Percentiles rank a stretch among this genome's conserved stretches.
Conservation (phyloP, 768 basidiomycete genomes). For the Phylloporus rhodoxanthus region DNA sequence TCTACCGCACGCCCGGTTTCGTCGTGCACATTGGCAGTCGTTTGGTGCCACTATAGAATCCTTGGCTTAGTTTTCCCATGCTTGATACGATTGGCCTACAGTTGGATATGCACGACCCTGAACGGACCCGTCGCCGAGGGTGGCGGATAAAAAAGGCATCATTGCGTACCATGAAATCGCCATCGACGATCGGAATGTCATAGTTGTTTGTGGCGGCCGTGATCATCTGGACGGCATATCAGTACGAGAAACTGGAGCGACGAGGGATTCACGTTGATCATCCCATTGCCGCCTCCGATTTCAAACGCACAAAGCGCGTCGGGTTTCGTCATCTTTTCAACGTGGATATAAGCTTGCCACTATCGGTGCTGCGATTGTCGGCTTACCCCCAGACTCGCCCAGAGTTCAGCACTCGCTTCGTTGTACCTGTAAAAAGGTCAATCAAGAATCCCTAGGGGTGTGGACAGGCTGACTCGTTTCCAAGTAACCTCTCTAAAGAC, state of each 20-base stretch:
- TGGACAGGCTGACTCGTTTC: constrained; percentile 29
- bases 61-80: not conserved
- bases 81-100: constrained; percentile 13
- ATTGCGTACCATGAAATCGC: constrained; percentile 37
- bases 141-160: not conserved
- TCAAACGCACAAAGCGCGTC: constrained; percentile 34
- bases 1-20: constrained; percentile 20
- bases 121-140: constrained; percentile 3
- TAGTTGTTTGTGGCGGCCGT: constrained; percentile 32
- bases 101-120: constrained; percentile 36
- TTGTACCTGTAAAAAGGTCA: constrained; percentile 24
- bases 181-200: constrained; percentile 38
- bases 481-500: constrained; percentile 33
- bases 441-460: not conserved
- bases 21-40: constrained; percentile 29
- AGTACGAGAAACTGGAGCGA: constrained; percentile 2
- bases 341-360: not conserved
- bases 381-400: constrained; percentile 26
- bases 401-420: constrained; percentile 28
- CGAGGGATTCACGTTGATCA: constrained; percentile 33
- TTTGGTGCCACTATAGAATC: constrained; percentile 25
- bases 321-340: constrained; percentile 27
- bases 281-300: constrained; percentile 43
- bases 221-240: constrained; percentile 29
- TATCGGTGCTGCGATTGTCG: not conserved